phyloP scores from a whole-genome alignment of 495 filamentous ascomycete species.

The Xylaria bambusicola region DNA sequence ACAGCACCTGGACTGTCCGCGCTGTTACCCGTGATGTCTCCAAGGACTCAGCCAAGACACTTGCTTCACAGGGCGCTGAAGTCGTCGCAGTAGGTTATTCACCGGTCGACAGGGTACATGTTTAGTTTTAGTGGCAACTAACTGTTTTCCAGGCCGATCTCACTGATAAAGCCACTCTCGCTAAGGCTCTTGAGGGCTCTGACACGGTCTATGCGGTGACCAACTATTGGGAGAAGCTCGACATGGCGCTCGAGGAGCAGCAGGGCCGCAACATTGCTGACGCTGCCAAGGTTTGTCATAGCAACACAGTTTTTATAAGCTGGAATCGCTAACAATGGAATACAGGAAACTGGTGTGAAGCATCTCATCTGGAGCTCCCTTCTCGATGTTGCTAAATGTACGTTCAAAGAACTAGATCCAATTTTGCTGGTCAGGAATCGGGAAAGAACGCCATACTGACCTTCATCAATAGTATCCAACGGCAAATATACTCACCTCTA shows the following conservation, averaged over 20 bases:
- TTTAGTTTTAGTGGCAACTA: too few relatives aligned
- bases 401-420: not conserved
- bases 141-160: slow-evolving; percentile 51
- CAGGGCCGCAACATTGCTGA: slow-evolving; percentile 62
- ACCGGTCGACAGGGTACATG: too few relatives aligned
- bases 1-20: slow-evolving; percentile 53
- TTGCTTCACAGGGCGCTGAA: slow-evolving; percentile 46
- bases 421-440: too few relatives aligned
- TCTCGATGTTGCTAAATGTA: slow-evolving; percentile 17
- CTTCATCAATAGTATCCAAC: slow-evolving; percentile 34
- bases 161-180: slow-evolving; percentile 48
- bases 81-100: slow-evolving; percentile 33
- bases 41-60: slow-evolving; percentile 45
- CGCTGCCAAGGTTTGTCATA: slow-evolving; percentile 44
- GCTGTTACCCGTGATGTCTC: slow-evolving; percentile 58
- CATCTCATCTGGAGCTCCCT: slow-evolving; percentile 56
- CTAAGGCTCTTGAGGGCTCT: slow-evolving; percentile 53
- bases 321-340: not conserved
- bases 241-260: slow-evolving; percentile 49
- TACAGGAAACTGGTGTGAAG: slow-evolving; percentile 44
- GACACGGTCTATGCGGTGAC: slow-evolving; percentile 61
- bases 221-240: slow-evolving; percentile 54
- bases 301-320: not conserved
- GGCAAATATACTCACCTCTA: slow-evolving; percentile 53
- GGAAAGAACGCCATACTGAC: not conserved